Conservation (phyloP, 331 rosid genomes). For the Quercus phellos region DNA sequence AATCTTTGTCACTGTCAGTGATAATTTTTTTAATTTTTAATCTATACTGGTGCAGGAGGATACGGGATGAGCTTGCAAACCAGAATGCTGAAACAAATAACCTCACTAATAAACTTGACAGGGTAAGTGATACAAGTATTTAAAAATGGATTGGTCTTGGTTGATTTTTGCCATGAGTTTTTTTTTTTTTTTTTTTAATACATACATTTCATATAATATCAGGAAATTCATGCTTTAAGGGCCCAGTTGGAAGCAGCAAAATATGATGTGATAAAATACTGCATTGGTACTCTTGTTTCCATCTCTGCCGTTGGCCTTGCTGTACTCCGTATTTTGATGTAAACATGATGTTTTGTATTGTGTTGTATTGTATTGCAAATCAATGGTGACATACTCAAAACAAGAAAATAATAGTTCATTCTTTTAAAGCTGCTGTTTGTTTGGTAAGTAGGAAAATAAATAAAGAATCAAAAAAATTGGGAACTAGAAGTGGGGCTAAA, state of each 20-base stretch:
- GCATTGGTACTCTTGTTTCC: conserved; percentile 96
- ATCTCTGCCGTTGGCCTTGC: conserved; percentile 98
- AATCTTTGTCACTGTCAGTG: not conserved
- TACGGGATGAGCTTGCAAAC: conserved; percentile 76
- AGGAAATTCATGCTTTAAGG: conserved; percentile 84
- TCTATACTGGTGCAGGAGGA: conserved; percentile 55
- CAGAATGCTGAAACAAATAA: conserved; percentile 86
- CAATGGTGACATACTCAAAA: conserved; percentile 17
- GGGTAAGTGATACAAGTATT: conserved; percentile 45
- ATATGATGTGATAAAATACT: conserved; percentile 90
- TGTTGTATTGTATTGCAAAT: conserved; percentile 10
- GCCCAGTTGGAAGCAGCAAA: conserved; percentile 94
- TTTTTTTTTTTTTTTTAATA: not conserved
- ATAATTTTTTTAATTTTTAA: not conserved
- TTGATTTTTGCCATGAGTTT: not conserved
- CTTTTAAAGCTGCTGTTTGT: conserved; percentile 25
- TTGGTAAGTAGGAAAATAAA: not conserved
- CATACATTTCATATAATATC: conserved; percentile 6
- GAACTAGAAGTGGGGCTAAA: conserved; percentile 11
- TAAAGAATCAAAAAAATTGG: not conserved
- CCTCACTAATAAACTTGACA: conserved; percentile 87
- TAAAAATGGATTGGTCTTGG: not conserved
- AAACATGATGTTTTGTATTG: conserved; percentile 14
- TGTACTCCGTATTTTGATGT: conserved; percentile 78
- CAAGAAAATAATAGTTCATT: conserved; percentile 10